Conservation (phyloP, 768 basidiomycete genomes). For the Pisolithus marmoratus region DNA sequence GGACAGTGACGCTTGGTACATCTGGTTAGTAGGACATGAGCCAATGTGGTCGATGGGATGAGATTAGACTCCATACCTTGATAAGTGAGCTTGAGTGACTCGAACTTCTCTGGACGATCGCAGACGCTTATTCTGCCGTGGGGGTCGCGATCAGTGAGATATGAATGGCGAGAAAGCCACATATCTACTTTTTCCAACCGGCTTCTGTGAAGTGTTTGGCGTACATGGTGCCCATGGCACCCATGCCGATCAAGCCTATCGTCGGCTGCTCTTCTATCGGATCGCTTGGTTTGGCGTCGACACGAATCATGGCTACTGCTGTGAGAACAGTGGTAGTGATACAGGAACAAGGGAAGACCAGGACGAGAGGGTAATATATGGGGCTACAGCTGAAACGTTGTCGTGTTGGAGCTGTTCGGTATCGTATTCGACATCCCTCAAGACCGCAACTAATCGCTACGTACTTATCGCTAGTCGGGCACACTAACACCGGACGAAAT, state of each 20-base stretch:
- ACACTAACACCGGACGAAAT: no score
- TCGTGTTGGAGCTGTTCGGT: no score
- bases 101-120: constrained; percentile 72
- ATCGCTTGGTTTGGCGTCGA: constrained; percentile 26
- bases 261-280: constrained; percentile 55
- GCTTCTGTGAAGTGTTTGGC: constrained; percentile 68
- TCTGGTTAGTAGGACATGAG: constrained; percentile 30
- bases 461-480: no score
- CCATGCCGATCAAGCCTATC: constrained; percentile 95
- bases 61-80: constrained; percentile 38
- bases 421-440: no score
- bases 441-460: no score
- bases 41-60: background rate
- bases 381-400: background rate
- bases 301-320: constrained; percentile 12
- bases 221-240: constrained; percentile 96
- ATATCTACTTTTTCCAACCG: constrained; percentile 74
- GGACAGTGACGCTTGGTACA: constrained; percentile 56
- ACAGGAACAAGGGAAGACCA: background rate
- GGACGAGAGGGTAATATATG: background rate
- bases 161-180: constrained; percentile 11
- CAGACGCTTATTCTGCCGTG: constrained; percentile 78
- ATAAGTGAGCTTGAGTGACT: constrained; percentile 54
- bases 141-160: background rate
- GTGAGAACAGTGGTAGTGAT: background rate